Evolutionary conservation across 352 stramenopile species (phyloP).

Genomic region (Blastocystis sp.): DNA sequence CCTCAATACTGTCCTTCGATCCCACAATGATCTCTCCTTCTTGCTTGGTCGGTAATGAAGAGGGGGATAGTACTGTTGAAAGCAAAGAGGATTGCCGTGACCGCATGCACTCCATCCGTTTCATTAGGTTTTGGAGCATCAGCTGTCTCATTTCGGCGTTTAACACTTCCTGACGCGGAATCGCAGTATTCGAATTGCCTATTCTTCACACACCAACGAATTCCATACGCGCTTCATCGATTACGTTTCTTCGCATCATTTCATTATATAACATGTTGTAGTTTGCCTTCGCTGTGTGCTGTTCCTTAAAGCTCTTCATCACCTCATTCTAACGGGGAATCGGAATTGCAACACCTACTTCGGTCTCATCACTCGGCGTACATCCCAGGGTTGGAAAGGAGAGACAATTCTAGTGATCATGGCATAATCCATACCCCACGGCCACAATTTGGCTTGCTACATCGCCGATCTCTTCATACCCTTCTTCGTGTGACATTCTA

Average conservation of each 20-base stretch:
- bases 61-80: not conserved
- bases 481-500: not conserved
- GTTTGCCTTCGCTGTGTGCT: not conserved
- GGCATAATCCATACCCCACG: not conserved
- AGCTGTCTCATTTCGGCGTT: slow-evolving; percentile 11
- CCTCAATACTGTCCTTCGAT: not conserved
- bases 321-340: not conserved
- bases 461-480: not conserved
- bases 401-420: slow-evolving; percentile 30
- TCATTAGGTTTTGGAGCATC: not conserved
- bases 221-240: not conserved
- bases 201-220: not conserved
- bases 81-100: not conserved
- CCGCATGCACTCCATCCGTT: slow-evolving; percentile 3
- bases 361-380: no score
- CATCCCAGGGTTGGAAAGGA: slow-evolving; percentile 16
- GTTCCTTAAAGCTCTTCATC: not conserved
- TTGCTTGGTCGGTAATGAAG: not conserved
- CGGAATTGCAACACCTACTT: not conserved
- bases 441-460: slow-evolving; percentile 2
- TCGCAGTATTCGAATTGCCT: not conserved
- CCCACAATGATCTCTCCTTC: slow-evolving; percentile 28
- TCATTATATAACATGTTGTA: not conserved
- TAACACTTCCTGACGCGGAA: not conserved
- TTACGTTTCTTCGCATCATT: slow-evolving; percentile 11